Evolutionary conservation across 2,329 filamentous ascomycete species (phyloP).

Genomic region (Exophiala aquamarina): DNA sequence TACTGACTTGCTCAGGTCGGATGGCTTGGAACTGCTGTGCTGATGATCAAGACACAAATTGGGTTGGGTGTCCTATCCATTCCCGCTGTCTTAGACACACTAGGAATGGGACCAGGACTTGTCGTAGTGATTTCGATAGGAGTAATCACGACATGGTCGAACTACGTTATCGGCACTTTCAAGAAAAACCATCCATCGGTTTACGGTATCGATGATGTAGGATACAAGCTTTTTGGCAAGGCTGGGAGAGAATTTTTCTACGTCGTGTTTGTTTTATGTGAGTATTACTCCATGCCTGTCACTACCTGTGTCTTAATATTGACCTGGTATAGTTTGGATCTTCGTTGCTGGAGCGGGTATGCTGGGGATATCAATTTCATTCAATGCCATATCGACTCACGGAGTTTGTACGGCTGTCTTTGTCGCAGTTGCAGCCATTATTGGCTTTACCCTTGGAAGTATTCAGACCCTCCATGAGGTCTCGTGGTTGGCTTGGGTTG

Average conservation of each 20-base stretch:
- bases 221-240: conserved; percentile 55
- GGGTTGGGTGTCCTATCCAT: conserved; percentile 52
- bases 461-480: conserved; percentile 7
- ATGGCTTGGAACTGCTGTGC: conserved; percentile 50
- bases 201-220: conserved; percentile 51
- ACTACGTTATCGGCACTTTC: conserved; percentile 13
- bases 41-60: conserved; percentile 49
- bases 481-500: conserved; percentile 62
- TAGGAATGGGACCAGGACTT: conserved; percentile 50
- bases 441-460: conserved; percentile 33
- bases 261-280: conserved; percentile 50
- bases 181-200: conserved; percentile 49
- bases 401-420: conserved; percentile 61
- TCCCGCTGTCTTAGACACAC: conserved; percentile 47
- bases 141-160: conserved; percentile 46
- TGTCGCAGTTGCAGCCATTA: conserved; percentile 55
- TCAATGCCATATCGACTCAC: conserved; percentile 61
- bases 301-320: not conserved
- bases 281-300: conserved; percentile 35
- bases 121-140: conserved; percentile 50
- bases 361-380: conserved; percentile 57
- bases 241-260: conserved; percentile 61
- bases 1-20: conserved; percentile 34
- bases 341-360: conserved; percentile 58
- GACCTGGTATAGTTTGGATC: conserved; percentile 42